Percentiles rank a stretch among this genome's conserved stretches.
These are phyloP conservation scores for Solanum etuberosum DNA, from an alignment of 257 asterid species.

Conservation along the genomic window DNA sequence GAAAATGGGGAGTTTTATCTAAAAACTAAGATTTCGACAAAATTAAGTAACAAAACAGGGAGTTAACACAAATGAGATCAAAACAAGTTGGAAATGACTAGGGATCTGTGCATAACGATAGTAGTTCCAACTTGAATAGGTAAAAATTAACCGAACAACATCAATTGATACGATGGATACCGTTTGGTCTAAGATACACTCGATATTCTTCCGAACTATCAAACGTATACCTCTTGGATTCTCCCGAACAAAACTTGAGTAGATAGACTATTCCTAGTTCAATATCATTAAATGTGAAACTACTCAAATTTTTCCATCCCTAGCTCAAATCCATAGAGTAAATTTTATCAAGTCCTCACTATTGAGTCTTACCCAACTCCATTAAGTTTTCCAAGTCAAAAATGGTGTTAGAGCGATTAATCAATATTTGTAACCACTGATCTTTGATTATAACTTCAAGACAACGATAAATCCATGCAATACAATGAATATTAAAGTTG, in stretches of 20 bases:
- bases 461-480: no score
- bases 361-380: no score
- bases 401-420: no score
- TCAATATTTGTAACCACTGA: no score
- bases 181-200: neutral
- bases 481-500: no score
- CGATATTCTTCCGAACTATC: neutral
- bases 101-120: neutral
- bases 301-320: no score
- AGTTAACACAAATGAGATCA: neutral
- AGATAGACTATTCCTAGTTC: neutral
- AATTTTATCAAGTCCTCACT: no score
- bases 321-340: no score
- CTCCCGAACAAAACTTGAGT: neutral
- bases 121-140: neutral
- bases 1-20: neutral
- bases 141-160: neutral
- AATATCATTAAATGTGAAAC: no score
- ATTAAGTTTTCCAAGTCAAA: no score
- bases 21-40: no score
- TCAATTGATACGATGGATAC: neutral
- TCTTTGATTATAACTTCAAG: no score
- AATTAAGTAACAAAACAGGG: neutral
- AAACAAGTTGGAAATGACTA: neutral
- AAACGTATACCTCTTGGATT: neutral